Evolutionary conservation across 2,329 filamentous ascomycete genomes (phyloP).

Genomic region (Lachnellula arida): DNA sequence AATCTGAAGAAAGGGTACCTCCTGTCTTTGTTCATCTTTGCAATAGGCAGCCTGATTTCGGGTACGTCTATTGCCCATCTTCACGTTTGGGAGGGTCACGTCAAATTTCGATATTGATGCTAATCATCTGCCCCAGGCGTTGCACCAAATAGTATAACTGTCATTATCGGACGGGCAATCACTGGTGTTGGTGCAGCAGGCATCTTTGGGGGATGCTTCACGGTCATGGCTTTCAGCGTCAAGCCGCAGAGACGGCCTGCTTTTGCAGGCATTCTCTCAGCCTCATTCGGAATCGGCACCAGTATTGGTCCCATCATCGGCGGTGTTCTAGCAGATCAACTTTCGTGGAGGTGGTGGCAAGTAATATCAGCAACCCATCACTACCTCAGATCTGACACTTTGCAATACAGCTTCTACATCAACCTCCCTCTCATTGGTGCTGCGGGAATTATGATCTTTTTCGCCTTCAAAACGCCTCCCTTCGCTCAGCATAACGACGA

Average conservation of each 20-base stretch:
- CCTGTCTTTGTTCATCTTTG: conserved; percentile 29
- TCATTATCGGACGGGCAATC: conserved; percentile 32
- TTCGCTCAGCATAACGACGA: conserved; percentile 8
- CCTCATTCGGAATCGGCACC: conserved; percentile 15
- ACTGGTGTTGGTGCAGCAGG: conserved; percentile 29
- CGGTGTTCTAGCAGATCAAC: conserved; percentile 31
- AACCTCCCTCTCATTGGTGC: conserved; percentile 38
- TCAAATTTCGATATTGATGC: not conserved
- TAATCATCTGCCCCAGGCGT: conserved; percentile 6
- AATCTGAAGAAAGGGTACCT: conserved; percentile 24
- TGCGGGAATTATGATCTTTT: conserved; percentile 34
- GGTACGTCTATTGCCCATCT: conserved; percentile 15
- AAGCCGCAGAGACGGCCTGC: conserved; percentile 14
- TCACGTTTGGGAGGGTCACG: not conserved
- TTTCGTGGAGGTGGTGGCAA: conserved; percentile 34
- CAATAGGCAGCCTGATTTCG: conserved; percentile 32
- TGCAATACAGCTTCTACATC: conserved; percentile 22
- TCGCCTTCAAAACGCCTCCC: conserved; percentile 38
- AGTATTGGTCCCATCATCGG: conserved; percentile 31
- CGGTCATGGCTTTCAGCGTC: conserved; percentile 20
- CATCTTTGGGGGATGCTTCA: conserved; percentile 30
- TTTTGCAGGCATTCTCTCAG: conserved; percentile 50
- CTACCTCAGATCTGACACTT: not conserved
- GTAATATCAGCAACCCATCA: not conserved
- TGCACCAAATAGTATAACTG: conserved; percentile 25